Percentiles rank a stretch among this genome's conserved stretches.
phyloP scores from a whole-genome alignment of 1,284 basidiomycete species.

The Grifola frondosa region DNA sequence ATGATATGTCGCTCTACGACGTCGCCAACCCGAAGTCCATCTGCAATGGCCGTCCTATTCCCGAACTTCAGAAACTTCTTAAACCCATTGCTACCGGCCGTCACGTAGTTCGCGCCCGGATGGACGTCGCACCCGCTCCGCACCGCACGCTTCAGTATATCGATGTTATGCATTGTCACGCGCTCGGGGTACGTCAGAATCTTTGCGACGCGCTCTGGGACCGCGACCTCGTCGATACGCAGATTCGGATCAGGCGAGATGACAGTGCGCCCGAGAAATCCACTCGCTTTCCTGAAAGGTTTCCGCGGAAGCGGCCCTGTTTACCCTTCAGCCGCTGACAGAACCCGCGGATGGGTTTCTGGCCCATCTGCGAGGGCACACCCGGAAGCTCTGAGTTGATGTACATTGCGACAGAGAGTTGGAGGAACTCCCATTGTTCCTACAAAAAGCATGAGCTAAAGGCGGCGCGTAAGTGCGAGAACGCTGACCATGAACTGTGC shows the following conservation, averaged over 20 bases:
- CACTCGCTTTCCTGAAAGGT: slow-evolving; percentile 98
- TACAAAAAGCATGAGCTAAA: slow-evolving; percentile 30
- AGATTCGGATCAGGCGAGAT: slow-evolving; percentile 99
- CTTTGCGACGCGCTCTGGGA: slow-evolving; percentile 95
- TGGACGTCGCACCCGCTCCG: slow-evolving; percentile 90
- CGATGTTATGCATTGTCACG: slow-evolving; percentile 92
- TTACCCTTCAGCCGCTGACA: slow-evolving; percentile 99
- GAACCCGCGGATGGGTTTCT: slow-evolving; percentile 94
- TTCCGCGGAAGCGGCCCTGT: slow-evolving; percentile 98
- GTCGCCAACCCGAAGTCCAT: slow-evolving; percentile 81
- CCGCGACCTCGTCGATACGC: slow-evolving; percentile 96
- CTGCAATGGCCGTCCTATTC: slow-evolving; percentile 74
- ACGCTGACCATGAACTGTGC: slow-evolving; percentile 81
- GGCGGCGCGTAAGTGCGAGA: slow-evolving; percentile 5
- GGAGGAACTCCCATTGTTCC: slow-evolving; percentile 99
- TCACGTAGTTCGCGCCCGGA: slow-evolving; percentile 96
- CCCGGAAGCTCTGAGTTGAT: slow-evolving; percentile 98
- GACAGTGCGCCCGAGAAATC: slow-evolving; percentile 99
- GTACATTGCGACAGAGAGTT: slow-evolving; percentile 95
- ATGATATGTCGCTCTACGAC: slow-evolving; percentile 92
- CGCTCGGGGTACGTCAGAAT: slow-evolving; percentile 96
- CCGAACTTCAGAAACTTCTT: slow-evolving; percentile 89
- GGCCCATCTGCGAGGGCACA: slow-evolving; percentile 79
- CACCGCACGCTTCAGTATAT: slow-evolving; percentile 74
- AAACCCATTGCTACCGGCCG: slow-evolving; percentile 70